A percentile compares a stretch with the other conserved stretches of the same genome.
phyloP scores from a whole-genome alignment of 1,139 yeast genomes.

The Candida sojae region DNA sequence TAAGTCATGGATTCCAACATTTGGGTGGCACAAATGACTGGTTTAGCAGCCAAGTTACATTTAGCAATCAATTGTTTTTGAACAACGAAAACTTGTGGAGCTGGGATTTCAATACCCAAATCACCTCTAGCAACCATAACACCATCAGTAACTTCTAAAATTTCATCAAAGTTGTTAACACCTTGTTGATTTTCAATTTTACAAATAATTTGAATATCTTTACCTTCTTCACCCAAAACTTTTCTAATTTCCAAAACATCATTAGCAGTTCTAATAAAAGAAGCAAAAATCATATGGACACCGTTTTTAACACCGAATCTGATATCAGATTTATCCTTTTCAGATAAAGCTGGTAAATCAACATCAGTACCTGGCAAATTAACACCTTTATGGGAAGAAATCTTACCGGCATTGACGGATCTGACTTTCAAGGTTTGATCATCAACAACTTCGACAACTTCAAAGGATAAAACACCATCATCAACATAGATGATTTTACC shows the following conservation, averaged over 20 bases:
- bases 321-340: slow-evolving; percentile 91
- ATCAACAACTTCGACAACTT: slow-evolving; percentile 82
- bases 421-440: slow-evolving; percentile 78
- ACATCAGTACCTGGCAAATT: slow-evolving; percentile 99
- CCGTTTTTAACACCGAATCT: slow-evolving; percentile 94
- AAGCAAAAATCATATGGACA: slow-evolving; percentile 98
- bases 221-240: slow-evolving; percentile 96
- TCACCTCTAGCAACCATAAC: slow-evolving; percentile 99
- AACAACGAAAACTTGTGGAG: slow-evolving; percentile 97
- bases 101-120: slow-evolving; percentile 98
- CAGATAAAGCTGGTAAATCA: slow-evolving; percentile 96
- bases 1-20: slow-evolving; percentile 99
- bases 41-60: slow-evolving; percentile 99
- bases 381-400: slow-evolving; percentile 98
- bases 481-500: slow-evolving; percentile 94
- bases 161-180: slow-evolving; percentile 98
- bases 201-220: slow-evolving; percentile 91
- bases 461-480: slow-evolving; percentile 96
- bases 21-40: slow-evolving; percentile 99
- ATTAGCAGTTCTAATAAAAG: slow-evolving; percentile 92
- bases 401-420: slow-evolving; percentile 92
- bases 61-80: slow-evolving; percentile 99
- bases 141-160: slow-evolving; percentile 93
- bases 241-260: slow-evolving; percentile 89
- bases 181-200: slow-evolving; percentile 99